These are phyloP conservation scores for Coleophoma cylindrospora DNA, from an alignment of 2,329 filamentous ascomycete species.

Conservation along the genomic window DNA sequence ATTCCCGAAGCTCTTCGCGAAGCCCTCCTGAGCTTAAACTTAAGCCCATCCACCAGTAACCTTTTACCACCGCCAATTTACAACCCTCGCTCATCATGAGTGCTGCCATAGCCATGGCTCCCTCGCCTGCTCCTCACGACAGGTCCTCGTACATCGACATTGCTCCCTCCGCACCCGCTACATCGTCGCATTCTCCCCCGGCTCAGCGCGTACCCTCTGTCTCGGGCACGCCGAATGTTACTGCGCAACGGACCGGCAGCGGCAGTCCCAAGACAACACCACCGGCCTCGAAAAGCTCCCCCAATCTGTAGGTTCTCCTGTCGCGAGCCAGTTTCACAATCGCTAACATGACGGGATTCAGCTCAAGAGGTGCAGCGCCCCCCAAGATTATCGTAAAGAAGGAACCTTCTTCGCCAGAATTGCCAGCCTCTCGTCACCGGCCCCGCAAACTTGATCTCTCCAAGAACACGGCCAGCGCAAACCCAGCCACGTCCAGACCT, in stretches of 20 bases:
- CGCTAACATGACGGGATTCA: constrained; percentile 26
- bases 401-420: constrained; percentile 80
- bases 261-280: constrained; percentile 45
- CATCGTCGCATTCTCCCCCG: constrained; percentile 23
- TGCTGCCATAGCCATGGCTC: constrained; percentile 63
- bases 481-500: constrained; percentile 60
- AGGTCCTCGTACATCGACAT: constrained; percentile 51
- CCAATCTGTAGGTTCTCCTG: constrained; percentile 49
- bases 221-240: constrained; percentile 36
- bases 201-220: constrained; percentile 17
- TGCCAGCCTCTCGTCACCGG: constrained; percentile 67
- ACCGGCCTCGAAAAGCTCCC: constrained; percentile 45
- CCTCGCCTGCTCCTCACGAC: constrained; percentile 63
- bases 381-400: constrained; percentile 97
- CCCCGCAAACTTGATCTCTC: constrained; percentile 76
- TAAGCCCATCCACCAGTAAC: neutral
- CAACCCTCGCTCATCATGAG: constrained; percentile 46
- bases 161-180: constrained; percentile 30
- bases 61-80: neutral
- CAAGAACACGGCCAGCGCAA: constrained; percentile 47
- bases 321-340: too few species aligned
- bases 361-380: constrained; percentile 51
- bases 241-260: constrained; percentile 45
- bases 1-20: neutral
- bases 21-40: neutral